Conservation (phyloP, 257 asterid genomes). For the Fraxinus americana region DNA sequence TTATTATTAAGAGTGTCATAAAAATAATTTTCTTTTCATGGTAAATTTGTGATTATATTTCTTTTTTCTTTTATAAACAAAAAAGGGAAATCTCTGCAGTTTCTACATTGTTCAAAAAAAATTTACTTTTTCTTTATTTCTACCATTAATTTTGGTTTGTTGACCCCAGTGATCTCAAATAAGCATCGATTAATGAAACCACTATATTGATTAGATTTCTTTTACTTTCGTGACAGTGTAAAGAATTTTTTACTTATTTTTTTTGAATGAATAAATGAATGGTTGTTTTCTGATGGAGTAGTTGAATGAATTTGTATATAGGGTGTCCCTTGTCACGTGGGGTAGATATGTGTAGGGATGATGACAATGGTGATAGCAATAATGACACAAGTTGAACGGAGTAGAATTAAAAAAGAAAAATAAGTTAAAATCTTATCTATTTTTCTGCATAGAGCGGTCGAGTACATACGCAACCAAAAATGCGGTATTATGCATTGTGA, state of each 20-base stretch:
- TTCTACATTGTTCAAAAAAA: not conserved
- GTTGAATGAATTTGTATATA: conserved; percentile 39
- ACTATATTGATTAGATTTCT: not conserved
- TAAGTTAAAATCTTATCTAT: not conserved
- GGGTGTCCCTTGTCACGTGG: conserved; percentile 41
- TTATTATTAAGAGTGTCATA: not conserved
- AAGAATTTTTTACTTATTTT: not conserved
- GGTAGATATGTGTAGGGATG: conserved; percentile 27
- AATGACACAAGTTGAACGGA: not conserved
- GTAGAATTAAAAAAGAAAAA: not conserved
- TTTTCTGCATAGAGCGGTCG: not conserved
- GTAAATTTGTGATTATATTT: not conserved
- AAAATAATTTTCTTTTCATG: not conserved
- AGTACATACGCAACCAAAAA: not conserved
- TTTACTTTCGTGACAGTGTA: not conserved
- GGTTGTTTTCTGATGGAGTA: conserved; percentile 33
- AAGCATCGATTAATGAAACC: not conserved
- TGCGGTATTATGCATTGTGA: conserved; percentile 19
- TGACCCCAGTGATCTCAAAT: not conserved
- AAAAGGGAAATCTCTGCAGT: not conserved
- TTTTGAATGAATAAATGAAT: too few relatives aligned
- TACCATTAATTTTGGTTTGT: not conserved
- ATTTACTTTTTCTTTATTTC: not conserved
- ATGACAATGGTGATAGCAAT: conserved; percentile 28
- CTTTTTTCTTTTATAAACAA: not conserved